These are phyloP conservation scores for Aspergillus cristatus DNA, from an alignment of 495 filamentous ascomycete genomes.

Conservation along the genomic window DNA sequence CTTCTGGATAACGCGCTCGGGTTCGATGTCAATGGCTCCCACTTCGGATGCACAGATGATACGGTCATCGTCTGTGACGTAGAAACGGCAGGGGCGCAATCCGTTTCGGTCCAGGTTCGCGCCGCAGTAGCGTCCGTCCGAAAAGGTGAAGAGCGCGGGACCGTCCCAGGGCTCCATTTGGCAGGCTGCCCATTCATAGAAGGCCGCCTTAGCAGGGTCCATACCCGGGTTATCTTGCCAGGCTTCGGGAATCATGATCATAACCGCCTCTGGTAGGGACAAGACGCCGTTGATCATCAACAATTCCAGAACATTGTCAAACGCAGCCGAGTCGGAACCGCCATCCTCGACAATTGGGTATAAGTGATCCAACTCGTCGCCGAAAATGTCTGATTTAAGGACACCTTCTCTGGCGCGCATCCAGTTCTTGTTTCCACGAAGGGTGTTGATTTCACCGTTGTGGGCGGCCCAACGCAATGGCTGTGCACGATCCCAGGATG, in stretches of 20 bases:
- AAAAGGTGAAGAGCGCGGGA: slow-evolving; percentile 95
- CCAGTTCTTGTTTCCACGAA: slow-evolving; percentile 99
- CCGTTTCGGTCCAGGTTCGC: slow-evolving; percentile 98
- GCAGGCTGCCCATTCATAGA: slow-evolving; percentile 99
- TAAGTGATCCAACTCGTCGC: slow-evolving; percentile 80
- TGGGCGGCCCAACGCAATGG: slow-evolving; percentile 96
- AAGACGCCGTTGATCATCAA: slow-evolving; percentile 95
- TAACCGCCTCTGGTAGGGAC: slow-evolving; percentile 93
- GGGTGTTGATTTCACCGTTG: slow-evolving; percentile 98
- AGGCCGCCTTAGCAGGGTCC: slow-evolving; percentile 93
- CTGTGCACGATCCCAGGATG: slow-evolving; percentile 97
- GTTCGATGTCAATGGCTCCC: slow-evolving; percentile 86
- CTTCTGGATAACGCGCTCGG: slow-evolving; percentile 87
- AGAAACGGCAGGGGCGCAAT: slow-evolving; percentile 94
- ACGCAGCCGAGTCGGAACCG: slow-evolving; percentile 95
- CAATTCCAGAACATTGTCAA: slow-evolving; percentile 95
- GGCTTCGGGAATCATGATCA: slow-evolving; percentile 98
- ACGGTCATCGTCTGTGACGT: slow-evolving; percentile 94
- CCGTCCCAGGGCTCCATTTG: slow-evolving; percentile 99
- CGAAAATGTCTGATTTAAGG: slow-evolving; percentile 87
- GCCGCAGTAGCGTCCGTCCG: slow-evolving; percentile 95
- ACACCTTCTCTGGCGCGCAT: slow-evolving; percentile 97
- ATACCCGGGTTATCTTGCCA: slow-evolving; percentile 93
- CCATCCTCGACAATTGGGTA: slow-evolving; percentile 97
- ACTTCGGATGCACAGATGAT: slow-evolving; percentile 99